Evolutionary conservation across 345 rosid genomes (phyloP).

Genomic region (Stellera chamaejasme): DNA sequence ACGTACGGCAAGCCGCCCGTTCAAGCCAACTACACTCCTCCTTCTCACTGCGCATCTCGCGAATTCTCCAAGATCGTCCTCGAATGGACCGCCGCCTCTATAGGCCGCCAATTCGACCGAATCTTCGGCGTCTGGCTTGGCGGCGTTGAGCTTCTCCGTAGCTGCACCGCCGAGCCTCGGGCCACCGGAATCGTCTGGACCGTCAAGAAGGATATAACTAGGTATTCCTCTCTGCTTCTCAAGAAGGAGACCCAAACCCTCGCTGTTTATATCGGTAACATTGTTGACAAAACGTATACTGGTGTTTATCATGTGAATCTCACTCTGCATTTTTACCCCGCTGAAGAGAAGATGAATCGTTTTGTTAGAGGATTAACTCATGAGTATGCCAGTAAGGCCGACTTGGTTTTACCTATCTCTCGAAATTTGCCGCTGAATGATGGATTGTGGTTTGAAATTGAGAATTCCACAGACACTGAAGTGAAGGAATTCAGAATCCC

Average conservation of each 20-base stretch:
- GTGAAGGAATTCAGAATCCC: slow-evolving; percentile 50
- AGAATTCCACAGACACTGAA: slow-evolving; percentile 28
- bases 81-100: slow-evolving; percentile 68
- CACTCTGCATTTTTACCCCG: slow-evolving; percentile 56
- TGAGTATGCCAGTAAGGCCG: slow-evolving; percentile 38
- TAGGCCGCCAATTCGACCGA: slow-evolving; percentile 74
- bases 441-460: slow-evolving; percentile 77
- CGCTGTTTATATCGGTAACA: slow-evolving; percentile 63
- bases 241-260: slow-evolving; percentile 44
- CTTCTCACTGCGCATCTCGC: slow-evolving; percentile 38
- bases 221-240: slow-evolving; percentile 56
- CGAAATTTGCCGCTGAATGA: slow-evolving; percentile 47
- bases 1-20: slow-evolving; percentile 67
- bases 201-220: slow-evolving; percentile 68
- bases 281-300: slow-evolving; percentile 53
- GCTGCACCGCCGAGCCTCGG: slow-evolving; percentile 90
- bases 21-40: slow-evolving; percentile 55
- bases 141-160: slow-evolving; percentile 79
- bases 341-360: slow-evolving; percentile 9
- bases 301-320: slow-evolving; percentile 73
- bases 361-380: slow-evolving; percentile 7
- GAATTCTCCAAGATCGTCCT: slow-evolving; percentile 59
- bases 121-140: slow-evolving; percentile 85
- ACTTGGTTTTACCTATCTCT: slow-evolving; percentile 72
- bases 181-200: slow-evolving; percentile 59